Evolutionary conservation across 2,329 filamentous ascomycete genomes (phyloP).

Genomic region (Talaromyces sp.): DNA sequence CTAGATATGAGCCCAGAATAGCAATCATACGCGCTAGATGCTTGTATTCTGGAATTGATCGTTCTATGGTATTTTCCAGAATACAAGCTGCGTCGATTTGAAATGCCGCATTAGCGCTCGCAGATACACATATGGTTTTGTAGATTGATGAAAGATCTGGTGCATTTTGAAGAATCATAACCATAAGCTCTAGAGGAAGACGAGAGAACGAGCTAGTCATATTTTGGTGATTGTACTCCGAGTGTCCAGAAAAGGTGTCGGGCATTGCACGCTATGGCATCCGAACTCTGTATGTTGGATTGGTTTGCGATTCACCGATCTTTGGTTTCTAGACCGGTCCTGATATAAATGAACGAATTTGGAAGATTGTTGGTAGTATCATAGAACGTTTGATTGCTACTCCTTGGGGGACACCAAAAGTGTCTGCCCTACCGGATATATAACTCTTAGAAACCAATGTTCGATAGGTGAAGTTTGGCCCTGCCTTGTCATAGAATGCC

Average conservation of each 20-base stretch:
- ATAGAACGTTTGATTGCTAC: background rate
- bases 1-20: slow-evolving; percentile 12
- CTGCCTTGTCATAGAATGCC: background rate
- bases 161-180: background rate
- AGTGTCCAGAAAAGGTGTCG: background rate
- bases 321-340: background rate
- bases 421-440: background rate
- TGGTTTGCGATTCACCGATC: background rate
- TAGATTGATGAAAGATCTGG: background rate
- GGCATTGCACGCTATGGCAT: background rate
- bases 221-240: background rate
- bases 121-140: slow-evolving; percentile 8
- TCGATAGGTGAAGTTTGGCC: background rate
- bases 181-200: slow-evolving; percentile 8
- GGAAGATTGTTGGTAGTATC: background rate
- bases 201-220: background rate
- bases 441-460: background rate
- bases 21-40: slow-evolving; percentile 14
- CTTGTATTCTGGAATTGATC: slow-evolving; percentile 15
- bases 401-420: background rate
- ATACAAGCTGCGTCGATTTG: background rate
- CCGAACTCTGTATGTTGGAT: background rate
- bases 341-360: background rate
- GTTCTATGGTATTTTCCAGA: slow-evolving; percentile 10
- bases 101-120: slow-evolving; percentile 6